Conservation (phyloP, 2,329 filamentous ascomycete species). For the Sphaerulina vaccinii region DNA sequence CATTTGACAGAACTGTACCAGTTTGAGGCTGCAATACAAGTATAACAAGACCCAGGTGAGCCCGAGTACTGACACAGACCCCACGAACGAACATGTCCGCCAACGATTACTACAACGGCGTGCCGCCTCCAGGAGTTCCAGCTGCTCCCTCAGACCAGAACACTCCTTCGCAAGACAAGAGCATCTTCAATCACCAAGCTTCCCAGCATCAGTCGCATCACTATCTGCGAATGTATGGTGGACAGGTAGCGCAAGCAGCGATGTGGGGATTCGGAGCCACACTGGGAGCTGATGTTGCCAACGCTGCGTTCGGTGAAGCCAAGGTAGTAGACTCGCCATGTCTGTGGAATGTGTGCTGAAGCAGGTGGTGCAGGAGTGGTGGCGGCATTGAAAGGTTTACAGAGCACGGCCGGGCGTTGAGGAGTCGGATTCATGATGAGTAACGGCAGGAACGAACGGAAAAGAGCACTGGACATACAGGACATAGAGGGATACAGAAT, state of each 20-base stretch:
- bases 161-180: constrained; percentile 31
- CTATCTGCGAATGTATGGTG: constrained; percentile 34
- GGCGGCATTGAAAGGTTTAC: constrained; percentile 16
- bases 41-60: too few species aligned
- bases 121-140: constrained; percentile 11
- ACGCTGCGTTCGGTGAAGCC: constrained; percentile 33
- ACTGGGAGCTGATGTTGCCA: constrained; percentile 33
- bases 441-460: too few species aligned
- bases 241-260: constrained; percentile 28
- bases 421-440: too few species aligned
- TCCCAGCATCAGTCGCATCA: constrained; percentile 34
- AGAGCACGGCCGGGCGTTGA: neutral
- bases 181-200: constrained; percentile 31
- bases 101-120: neutral
- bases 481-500: too few species aligned
- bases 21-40: too few species aligned
- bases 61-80: too few species aligned
- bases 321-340: constrained; percentile 21
- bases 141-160: constrained; percentile 30
- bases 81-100: too few species aligned
- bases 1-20: too few species aligned
- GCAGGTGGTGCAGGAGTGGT: constrained; percentile 17
- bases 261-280: constrained; percentile 34
- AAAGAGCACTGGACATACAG: too few species aligned
- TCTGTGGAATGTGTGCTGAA: neutral